Conservation (phyloP, 140 eudicot species). For the Stevia rebaudiana region DNA sequence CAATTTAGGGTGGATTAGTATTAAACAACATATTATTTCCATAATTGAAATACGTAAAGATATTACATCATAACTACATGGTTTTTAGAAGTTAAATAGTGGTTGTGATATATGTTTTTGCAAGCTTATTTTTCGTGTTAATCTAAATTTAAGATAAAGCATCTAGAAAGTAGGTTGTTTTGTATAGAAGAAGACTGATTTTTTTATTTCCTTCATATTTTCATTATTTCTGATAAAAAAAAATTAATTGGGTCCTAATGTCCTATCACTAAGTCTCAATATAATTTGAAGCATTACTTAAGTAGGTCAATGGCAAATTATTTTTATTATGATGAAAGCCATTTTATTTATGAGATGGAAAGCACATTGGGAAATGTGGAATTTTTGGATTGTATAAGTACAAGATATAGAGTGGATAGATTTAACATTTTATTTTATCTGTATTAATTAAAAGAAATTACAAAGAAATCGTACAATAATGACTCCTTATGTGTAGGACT, state of each 20-base stretch:
- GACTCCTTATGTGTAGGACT: slow-evolving; percentile 44
- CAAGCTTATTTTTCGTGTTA: not conserved
- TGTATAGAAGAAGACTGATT: not conserved
- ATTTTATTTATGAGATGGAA: slow-evolving; percentile 8
- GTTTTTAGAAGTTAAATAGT: not conserved
- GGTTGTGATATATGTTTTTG: not conserved
- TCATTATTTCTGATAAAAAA: not conserved
- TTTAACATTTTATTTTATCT: not conserved
- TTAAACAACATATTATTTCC: not conserved
- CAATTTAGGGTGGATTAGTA: not conserved
- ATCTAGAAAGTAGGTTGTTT: not conserved
- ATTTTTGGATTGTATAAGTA: not conserved
- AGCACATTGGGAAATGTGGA: not conserved
- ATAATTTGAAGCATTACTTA: not conserved
- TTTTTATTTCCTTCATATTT: no score
- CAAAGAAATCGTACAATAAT: not conserved
- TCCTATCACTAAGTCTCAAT: not conserved
- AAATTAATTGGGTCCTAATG: not conserved
- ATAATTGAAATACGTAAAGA: not conserved
- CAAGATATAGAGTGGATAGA: not conserved
- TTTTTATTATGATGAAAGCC: not conserved
- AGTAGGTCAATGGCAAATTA: not conserved
- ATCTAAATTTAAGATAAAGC: not conserved
- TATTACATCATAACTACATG: not conserved
- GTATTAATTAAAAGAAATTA: no score